Percentiles rank a stretch among this genome's conserved stretches.
Conservation (phyloP, 176 grass and related monocot species). For the barley (Hordeum vulgare) region MorexV3_pseudomolecules_assembly NC_058519.1:81558849-81559348, state of each 20-base stretch:
- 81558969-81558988: too few relatives aligned
- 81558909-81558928: too few relatives aligned
- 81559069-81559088: neutral
- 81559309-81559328: conserved; percentile 20
- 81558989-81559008: too few relatives aligned
- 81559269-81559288: conserved; percentile 23
- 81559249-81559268: conserved; percentile 62
- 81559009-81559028: neutral
- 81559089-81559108: neutral
- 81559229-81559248: neutral
- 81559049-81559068: neutral
- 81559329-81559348: conserved; percentile 84
- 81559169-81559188: neutral
- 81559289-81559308: conserved; percentile 54
- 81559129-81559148: neutral
- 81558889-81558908: too few relatives aligned
- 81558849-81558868: too few relatives aligned
- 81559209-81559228: too few relatives aligned
- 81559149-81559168: neutral
- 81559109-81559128: neutral
- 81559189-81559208: neutral
- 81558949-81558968: too few relatives aligned
- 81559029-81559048: neutral
- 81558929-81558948: too few relatives aligned
- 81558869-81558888: too few relatives aligned